Evolutionary conservation across 2,329 filamentous ascomycete species (phyloP).

Genomic region (Dactylellina cionopaga): DNA sequence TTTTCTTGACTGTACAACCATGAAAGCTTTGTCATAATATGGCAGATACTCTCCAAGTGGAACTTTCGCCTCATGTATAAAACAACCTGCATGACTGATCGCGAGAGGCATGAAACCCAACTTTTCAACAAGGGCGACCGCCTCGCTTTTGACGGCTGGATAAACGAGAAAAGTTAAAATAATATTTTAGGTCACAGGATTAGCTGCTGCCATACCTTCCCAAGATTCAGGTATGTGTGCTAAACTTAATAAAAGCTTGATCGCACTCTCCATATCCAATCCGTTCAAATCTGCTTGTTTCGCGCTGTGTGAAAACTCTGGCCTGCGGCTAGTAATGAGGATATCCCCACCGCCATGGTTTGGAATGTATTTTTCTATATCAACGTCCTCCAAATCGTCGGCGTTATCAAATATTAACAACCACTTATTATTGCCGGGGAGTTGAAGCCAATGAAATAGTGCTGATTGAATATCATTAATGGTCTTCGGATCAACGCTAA

Average conservation of each 20-base stretch:
- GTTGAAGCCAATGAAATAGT: too few species aligned
- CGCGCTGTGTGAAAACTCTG: not conserved
- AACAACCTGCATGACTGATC: conserved; percentile 28
- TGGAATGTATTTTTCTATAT: not conserved
- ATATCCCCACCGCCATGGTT: not conserved
- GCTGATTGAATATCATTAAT: not conserved
- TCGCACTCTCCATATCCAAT: not conserved
- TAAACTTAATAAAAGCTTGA: too few species aligned
- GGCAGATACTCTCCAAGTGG: conserved; percentile 33
- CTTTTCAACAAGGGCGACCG: too few species aligned
- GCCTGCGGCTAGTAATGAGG: not conserved
- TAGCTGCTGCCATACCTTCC: not conserved
- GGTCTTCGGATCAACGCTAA: not conserved
- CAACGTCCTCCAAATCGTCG: not conserved
- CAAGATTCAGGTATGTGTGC: not conserved
- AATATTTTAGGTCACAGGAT: not conserved
- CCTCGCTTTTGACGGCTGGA: not conserved
- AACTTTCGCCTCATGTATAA: conserved; percentile 28
- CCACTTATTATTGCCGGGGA: not conserved
- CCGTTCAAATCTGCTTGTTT: not conserved
- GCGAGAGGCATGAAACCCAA: too few species aligned
- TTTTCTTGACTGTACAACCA: too few species aligned
- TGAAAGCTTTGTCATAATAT: conserved; percentile 38
- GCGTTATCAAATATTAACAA: conserved; percentile 9
- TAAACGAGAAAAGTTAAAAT: not conserved